These are phyloP conservation scores for Podila verticillata DNA, from an alignment of 192 early-diverging fungal species.

Conservation along the genomic window DNA sequence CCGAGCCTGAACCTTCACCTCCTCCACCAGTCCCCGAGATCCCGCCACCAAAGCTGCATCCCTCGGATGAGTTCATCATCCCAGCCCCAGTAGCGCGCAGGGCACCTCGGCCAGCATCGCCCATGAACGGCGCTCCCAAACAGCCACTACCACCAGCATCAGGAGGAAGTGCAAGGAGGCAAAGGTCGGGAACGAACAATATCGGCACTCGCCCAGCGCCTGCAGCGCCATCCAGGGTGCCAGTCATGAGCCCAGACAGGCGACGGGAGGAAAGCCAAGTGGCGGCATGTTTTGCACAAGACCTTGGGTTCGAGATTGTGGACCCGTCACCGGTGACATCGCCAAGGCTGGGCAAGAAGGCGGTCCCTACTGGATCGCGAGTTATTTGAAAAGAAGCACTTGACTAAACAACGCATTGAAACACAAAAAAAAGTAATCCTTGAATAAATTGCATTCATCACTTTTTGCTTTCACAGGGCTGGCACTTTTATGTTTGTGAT, in stretches of 20 bases:
- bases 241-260: not conserved
- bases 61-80: slow-evolving; percentile 33
- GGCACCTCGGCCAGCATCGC: slow-evolving; percentile 2
- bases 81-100: slow-evolving; percentile 32
- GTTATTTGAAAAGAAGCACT: no score
- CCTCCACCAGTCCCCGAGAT: not conserved
- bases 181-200: not conserved
- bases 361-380: no score
- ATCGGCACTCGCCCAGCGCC: not conserved
- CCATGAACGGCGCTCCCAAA: not conserved
- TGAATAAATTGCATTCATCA: no score
- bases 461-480: no score
- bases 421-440: no score
- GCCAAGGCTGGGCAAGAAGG: not conserved
- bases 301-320: slow-evolving; percentile 45
- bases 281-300: slow-evolving; percentile 34
- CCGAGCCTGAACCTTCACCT: slow-evolving; percentile 11
- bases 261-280: slow-evolving; percentile 28
- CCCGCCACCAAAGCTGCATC: slow-evolving; percentile 9
- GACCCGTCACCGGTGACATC: slow-evolving; percentile 21
- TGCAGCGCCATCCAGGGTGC: not conserved
- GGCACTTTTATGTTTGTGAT: no score
- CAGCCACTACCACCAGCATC: not conserved
- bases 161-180: not conserved
- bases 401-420: no score